Evolutionary conservation across 352 stramenopile species (phyloP).

Genomic region (Pythium scleroteichum): DNA sequence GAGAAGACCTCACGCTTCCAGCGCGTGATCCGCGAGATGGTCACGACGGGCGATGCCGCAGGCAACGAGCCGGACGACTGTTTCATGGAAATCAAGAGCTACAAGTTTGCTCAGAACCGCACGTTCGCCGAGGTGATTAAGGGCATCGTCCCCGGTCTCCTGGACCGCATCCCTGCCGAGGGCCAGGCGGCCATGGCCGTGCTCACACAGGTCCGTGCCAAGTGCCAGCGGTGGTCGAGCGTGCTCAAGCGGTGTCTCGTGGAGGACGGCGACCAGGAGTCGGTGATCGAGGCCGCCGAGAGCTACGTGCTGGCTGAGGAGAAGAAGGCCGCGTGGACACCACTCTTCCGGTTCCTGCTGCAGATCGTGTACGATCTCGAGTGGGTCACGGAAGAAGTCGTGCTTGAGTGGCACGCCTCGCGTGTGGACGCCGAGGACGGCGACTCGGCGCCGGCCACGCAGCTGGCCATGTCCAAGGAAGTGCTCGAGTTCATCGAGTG

Average conservation of each 20-base stretch:
- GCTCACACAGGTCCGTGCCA: slow-evolving; percentile 76
- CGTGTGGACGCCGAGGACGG: slow-evolving; percentile 18
- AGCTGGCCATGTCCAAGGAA: slow-evolving; percentile 69
- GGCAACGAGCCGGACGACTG: slow-evolving; percentile 88
- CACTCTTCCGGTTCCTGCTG: slow-evolving; percentile 92
- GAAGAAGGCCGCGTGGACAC: slow-evolving; percentile 45
- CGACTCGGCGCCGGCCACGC: slow-evolving; percentile 26
- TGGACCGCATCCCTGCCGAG: slow-evolving; percentile 62
- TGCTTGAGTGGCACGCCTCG: slow-evolving; percentile 87
- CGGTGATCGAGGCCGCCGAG: slow-evolving; percentile 63
- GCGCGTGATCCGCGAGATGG: slow-evolving; percentile 81
- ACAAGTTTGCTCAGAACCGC: slow-evolving; percentile 93
- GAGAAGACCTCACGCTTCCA: slow-evolving; percentile 55
- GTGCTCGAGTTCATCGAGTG: slow-evolving; percentile 95
- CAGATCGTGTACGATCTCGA: slow-evolving; percentile 94
- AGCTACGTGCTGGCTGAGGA: slow-evolving; percentile 48
- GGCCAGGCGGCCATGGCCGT: slow-evolving; percentile 63
- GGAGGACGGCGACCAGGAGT: slow-evolving; percentile 66
- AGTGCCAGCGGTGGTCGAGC: slow-evolving; percentile 89
- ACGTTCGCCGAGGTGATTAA: slow-evolving; percentile 79
- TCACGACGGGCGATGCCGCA: slow-evolving; percentile 69
- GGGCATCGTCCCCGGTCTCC: slow-evolving; percentile 69
- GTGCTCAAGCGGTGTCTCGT: slow-evolving; percentile 92
- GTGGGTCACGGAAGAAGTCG: slow-evolving; percentile 91
- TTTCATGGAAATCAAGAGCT: slow-evolving; percentile 94